Base-by-base conservation (phyloP, 2,329 filamentous ascomycete genomes). In the Xylariaceae sp. region DNA sequence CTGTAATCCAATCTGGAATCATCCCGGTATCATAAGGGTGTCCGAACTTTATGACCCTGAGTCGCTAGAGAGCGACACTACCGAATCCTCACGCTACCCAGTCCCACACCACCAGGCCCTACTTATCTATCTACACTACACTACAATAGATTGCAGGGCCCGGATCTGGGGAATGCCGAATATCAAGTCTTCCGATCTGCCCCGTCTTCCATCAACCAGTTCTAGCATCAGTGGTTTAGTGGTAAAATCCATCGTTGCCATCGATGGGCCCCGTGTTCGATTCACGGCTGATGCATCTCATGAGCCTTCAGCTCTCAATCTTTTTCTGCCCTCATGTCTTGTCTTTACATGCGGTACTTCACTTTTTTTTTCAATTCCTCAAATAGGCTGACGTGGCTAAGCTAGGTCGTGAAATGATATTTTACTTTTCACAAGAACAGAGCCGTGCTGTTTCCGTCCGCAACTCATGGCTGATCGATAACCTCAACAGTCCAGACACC, bases 161-260 rank as follows among this genome's bases (percentile, higher is more conserved):
- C 8, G 32, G 32, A 34, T 37, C 35, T 37, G 8, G 35, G 35
- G 35, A 37, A 37, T 9, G 35, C 5, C 35, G 35, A 11, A 11
- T 37, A 11, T 37, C 12, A 3, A 9, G 8, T 37, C 3, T 37
- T 11, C 8, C 8, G 35, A 37, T 9, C 27, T 12, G 40, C 12
- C n/a, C 19, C 4, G 31, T 30, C 42, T 1, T 30, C 12, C 42
- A 44, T 7, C 26, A 44, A 44, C 6, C 39, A 41, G 19, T n/a
- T 41, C 8, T 27, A 58, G 66, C 66, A 68, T 65, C 67, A 73
- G 72, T 76, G 73, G 73, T 75, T 75, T 75, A 76, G 73, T 75
- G 74, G 74, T 76, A 76, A 74, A 75, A 75, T 76, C 72, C 72
- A 74, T 75, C 73, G 73, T 76, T 76, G 73, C 73, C 74, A 75